A percentile compares a stretch with the other conserved stretches of the same genome.
Conservation (phyloP, 441 rosid genomes). For the Adansonia madagascariensis region DNA sequence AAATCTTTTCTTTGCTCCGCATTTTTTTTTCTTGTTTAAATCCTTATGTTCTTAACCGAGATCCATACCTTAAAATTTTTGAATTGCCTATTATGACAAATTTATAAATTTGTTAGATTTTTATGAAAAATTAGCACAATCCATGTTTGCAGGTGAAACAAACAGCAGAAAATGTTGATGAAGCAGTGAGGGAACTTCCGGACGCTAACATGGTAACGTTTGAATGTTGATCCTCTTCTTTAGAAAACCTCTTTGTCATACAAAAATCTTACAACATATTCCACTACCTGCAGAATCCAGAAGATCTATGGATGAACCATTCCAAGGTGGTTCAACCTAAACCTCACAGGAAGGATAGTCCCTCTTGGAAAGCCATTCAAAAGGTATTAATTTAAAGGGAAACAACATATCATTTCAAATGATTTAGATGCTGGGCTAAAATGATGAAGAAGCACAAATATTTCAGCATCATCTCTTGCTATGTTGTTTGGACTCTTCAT, state of each 20-base stretch:
- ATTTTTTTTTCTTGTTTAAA: not conserved
- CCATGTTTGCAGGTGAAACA: conserved; percentile 64
- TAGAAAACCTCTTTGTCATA: not conserved
- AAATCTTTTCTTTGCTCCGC: not conserved
- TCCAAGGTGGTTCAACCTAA: conserved; percentile 81
- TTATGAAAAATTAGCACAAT: not conserved
- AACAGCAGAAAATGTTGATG: conserved; percentile 94
- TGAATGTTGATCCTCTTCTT: not conserved
- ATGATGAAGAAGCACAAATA: no score
- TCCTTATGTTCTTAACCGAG: not conserved
- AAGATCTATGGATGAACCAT: conserved; percentile 94
- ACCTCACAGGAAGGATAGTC: conserved; percentile 84
- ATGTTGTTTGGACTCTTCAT: no score
- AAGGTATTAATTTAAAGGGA: conserved; percentile 47
- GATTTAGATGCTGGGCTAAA: not conserved
- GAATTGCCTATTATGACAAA: no score
- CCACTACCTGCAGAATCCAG: conserved; percentile 67
- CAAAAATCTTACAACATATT: conserved; percentile 12
- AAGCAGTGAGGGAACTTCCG: conserved; percentile 95
- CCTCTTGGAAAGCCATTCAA: conserved; percentile 78
- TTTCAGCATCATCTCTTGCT: no score
- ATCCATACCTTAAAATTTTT: not conserved
- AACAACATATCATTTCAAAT: conserved; percentile 15
- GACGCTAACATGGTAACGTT: conserved; percentile 86
- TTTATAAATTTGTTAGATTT: not conserved